phyloP scores from a whole-genome alignment of 1,139 yeast species.

The Kodamaea sp. region DNA sequence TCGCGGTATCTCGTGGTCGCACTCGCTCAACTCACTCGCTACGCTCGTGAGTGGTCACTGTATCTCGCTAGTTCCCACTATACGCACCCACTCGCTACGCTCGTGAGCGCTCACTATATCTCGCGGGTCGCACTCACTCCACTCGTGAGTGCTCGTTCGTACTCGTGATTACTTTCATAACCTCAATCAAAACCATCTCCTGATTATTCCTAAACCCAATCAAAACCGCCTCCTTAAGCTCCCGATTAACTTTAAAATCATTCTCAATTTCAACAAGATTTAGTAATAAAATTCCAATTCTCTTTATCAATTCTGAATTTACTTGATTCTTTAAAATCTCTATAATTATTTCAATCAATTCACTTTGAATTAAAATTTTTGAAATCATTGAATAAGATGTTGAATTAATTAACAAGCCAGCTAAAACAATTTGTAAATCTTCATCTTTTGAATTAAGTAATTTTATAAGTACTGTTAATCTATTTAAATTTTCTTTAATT shows the following conservation, averaged over 20 bases:
- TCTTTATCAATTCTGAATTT: conserved; percentile 31
- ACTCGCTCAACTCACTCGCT: no score
- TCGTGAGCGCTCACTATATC: no score
- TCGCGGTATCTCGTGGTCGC: no score
- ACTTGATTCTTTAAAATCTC: conserved; percentile 29
- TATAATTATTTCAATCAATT: conserved; percentile 19
- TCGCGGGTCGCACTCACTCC: no score
- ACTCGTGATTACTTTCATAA: conserved; percentile 19
- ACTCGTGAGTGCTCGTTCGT: no score
- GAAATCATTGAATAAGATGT: conserved; percentile 45
- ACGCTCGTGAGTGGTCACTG: no score
- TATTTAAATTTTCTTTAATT: conserved; percentile 21
- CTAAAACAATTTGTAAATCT: conserved; percentile 37
- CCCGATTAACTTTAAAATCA: conserved; percentile 12
- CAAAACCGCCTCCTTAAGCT: conserved; percentile 20
- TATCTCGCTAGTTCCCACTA: no score
- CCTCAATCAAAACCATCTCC: conserved; percentile 20
- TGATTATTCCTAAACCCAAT: conserved; percentile 14
- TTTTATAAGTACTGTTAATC: conserved; percentile 37
- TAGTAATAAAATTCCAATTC: conserved; percentile 33
- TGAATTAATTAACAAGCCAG: conserved; percentile 50
- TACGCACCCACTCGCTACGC: no score
- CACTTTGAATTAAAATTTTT: conserved; percentile 25
- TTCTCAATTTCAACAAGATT: conserved; percentile 21
- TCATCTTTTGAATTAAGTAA: conserved; percentile 38